Conservation (phyloP, 2,329 filamentous ascomycete species). For the Alternaria gaisen region DNA sequence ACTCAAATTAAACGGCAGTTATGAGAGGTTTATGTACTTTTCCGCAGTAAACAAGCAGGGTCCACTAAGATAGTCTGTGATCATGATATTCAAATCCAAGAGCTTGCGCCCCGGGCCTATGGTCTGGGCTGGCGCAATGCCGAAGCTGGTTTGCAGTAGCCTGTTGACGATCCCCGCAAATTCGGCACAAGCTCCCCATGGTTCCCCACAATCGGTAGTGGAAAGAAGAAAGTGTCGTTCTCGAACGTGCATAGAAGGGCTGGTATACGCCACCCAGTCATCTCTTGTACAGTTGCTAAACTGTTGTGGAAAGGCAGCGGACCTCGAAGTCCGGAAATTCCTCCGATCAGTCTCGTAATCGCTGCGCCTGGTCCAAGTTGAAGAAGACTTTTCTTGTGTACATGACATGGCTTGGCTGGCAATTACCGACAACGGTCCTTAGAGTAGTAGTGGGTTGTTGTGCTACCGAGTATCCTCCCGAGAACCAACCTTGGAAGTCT, state of each 20-base stretch:
- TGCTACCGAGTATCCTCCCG: constrained; percentile 38
- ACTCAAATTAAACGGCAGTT: constrained; percentile 9
- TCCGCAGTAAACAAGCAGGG: constrained; percentile 10
- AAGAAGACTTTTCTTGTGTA: constrained; percentile 19
- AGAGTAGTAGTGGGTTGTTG: constrained; percentile 15
- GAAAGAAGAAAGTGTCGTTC: constrained; percentile 24
- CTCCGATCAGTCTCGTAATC: constrained; percentile 9
- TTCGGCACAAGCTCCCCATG: constrained; percentile 20
- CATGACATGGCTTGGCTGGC: constrained; percentile 18
- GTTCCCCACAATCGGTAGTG: constrained; percentile 25
- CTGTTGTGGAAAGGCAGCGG: constrained; percentile 5
- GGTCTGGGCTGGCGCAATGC: constrained; percentile 23
- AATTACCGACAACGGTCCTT: constrained; percentile 31
- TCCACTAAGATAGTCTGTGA: constrained; percentile 23
- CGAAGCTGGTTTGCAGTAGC: constrained; percentile 27
- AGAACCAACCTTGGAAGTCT: constrained; percentile 16
- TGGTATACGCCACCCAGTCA: constrained; percentile 20
- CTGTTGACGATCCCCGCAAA: constrained; percentile 34
- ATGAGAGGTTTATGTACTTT: constrained; percentile 26
- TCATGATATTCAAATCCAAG: constrained; percentile 22
- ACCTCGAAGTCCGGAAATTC: constrained; percentile 15
- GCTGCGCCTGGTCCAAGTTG: constrained; percentile 8
- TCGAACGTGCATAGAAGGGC: constrained; percentile 21
- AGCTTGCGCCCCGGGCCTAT: constrained; percentile 21
- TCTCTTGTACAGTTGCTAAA: not conserved